phyloP scores from a whole-genome alignment of 345 rosid species.

The Salix purpurea region DNA sequence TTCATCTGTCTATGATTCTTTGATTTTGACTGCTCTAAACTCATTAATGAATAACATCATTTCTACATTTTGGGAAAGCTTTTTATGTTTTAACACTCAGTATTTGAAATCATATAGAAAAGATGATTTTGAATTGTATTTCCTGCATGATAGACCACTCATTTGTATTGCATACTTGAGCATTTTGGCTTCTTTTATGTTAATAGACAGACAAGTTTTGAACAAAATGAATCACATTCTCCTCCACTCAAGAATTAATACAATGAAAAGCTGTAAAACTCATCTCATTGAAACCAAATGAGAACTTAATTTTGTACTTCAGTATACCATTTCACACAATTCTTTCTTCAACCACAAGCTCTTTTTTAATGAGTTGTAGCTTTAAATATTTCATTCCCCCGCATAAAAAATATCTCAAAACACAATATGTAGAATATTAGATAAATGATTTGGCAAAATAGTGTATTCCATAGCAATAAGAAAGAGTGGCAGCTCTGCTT shows the following conservation, averaged over 20 bases:
- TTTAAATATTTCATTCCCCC: not conserved
- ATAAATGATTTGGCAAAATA: not conserved
- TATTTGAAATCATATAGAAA: not conserved
- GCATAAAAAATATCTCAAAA: not conserved
- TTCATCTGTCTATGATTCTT: not conserved
- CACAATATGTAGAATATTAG: not conserved
- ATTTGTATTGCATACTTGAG: not conserved
- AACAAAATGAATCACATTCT: not conserved
- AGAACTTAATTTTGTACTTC: not conserved
- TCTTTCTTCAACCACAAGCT: not conserved
- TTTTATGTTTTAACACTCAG: not conserved
- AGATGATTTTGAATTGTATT: not conserved
- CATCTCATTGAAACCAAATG: not conserved
- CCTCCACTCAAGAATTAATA: not conserved
- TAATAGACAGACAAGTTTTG: not conserved
- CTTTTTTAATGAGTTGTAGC: not conserved
- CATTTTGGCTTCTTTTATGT: not conserved
- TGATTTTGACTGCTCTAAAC: not conserved
- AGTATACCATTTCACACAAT: not conserved
- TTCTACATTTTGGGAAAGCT: not conserved
- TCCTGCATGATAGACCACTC: not conserved
- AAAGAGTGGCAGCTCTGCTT: not conserved
- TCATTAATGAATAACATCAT: not conserved
- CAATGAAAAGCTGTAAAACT: not conserved
- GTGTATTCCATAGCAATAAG: not conserved